Conservation (phyloP, 257 asterid genomes). For the Gardenia jasminoides region DNA sequence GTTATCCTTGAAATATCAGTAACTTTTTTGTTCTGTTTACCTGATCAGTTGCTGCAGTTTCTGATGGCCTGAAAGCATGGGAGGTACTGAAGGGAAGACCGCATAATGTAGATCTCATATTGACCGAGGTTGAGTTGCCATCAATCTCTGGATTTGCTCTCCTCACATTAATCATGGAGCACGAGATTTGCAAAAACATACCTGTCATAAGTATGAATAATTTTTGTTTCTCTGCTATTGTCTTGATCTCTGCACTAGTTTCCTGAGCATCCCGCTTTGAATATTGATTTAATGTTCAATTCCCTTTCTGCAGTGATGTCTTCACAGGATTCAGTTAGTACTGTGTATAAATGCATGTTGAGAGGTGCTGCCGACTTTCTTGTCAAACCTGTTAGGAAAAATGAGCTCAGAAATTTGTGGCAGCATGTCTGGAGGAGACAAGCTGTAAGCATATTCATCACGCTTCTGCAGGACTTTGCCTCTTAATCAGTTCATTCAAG, state of each 20-base stretch:
- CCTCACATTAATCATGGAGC: slow-evolving; percentile 87
- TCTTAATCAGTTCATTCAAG: neutral
- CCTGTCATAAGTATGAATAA: slow-evolving; percentile 85
- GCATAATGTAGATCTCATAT: slow-evolving; percentile 65
- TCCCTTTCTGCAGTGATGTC: slow-evolving; percentile 86
- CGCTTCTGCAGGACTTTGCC: slow-evolving; percentile 10
- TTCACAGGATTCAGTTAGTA: slow-evolving; percentile 76
- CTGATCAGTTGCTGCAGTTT: slow-evolving; percentile 76
- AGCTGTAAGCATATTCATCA: slow-evolving; percentile 52
- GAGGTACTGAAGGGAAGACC: slow-evolving; percentile 70
- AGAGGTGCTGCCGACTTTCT: slow-evolving; percentile 96
- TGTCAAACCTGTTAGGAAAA: slow-evolving; percentile 85
- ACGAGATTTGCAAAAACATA: slow-evolving; percentile 81
- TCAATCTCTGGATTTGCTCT: slow-evolving; percentile 97
- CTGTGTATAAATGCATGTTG: slow-evolving; percentile 93
- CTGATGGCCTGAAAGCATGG: slow-evolving; percentile 98
- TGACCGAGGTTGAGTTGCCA: slow-evolving; percentile 93
- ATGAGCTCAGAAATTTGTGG: slow-evolving; percentile 94
- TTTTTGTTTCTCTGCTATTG: neutral
- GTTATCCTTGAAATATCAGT: neutral
- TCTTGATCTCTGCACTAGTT: neutral
- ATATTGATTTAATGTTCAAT: neutral
- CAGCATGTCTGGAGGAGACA: slow-evolving; percentile 99
- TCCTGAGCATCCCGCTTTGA: neutral
- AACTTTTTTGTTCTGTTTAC: neutral